These are phyloP conservation scores for Seiridium cupressi DNA, from an alignment of 2,329 filamentous ascomycete genomes.

Conservation along the genomic window DNA sequence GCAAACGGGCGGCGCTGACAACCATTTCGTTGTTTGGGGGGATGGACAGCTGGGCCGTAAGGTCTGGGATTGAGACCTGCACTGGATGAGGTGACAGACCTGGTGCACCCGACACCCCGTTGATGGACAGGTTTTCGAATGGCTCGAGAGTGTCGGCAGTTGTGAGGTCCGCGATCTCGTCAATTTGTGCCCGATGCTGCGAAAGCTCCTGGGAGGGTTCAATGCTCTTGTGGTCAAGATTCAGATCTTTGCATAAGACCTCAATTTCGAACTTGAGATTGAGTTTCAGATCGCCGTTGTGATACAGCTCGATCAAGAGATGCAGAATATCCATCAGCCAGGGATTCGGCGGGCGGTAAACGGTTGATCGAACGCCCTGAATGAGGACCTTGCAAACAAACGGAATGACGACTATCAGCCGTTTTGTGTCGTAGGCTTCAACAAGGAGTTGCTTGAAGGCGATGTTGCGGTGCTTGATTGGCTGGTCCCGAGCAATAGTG, in stretches of 20 bases:
- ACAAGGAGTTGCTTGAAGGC: constrained; percentile 95
- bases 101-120: constrained; percentile 67
- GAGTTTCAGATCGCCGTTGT: constrained; percentile 88
- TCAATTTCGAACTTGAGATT: constrained; percentile 99
- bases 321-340: constrained; percentile 97
- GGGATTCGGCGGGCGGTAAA: constrained; percentile 93
- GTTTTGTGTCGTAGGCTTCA: constrained; percentile 89
- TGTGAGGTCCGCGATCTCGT: constrained; percentile 59
- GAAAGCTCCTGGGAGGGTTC: constrained; percentile 80
- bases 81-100: constrained; percentile 77
- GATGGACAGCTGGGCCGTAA: constrained; percentile 75
- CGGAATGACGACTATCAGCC: constrained; percentile 87
- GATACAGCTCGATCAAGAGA: constrained; percentile 88
- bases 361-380: constrained; percentile 78
- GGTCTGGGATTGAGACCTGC: constrained; percentile 78
- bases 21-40: constrained; percentile 81
- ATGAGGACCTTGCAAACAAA: constrained; percentile 96
- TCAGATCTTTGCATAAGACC: constrained; percentile 89
- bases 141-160: constrained; percentile 70
- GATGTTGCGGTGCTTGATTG: constrained; percentile 94
- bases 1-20: constrained; percentile 64
- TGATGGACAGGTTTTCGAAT: constrained; percentile 80
- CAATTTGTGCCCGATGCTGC: constrained; percentile 67
- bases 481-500: constrained; percentile 89
- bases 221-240: constrained; percentile 88